A percentile compares a stretch with the other conserved stretches of the same genome.
These are phyloP conservation scores for Gossypioides kirkii DNA, from an alignment of 345 rosid species.

Conservation along the genomic window DNA sequence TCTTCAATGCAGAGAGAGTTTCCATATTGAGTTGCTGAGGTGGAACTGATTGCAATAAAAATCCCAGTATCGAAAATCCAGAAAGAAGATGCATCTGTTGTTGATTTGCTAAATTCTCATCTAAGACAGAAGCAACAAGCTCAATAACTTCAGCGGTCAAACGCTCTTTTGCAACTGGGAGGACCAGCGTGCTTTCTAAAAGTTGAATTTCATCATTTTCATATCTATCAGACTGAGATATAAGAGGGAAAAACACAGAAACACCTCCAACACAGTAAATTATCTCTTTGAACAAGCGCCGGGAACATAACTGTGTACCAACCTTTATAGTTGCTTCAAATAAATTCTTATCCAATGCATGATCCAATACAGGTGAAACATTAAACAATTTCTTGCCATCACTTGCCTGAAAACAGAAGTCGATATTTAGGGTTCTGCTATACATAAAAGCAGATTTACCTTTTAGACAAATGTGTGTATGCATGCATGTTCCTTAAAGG, in stretches of 20 bases:
- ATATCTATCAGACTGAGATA: constrained; percentile 78
- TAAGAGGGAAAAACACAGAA: constrained; percentile 91
- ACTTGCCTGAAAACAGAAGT: constrained; percentile 69
- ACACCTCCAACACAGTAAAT: constrained; percentile 96
- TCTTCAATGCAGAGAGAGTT: constrained; percentile 85
- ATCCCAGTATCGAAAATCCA: constrained; percentile 85
- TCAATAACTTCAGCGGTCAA: constrained; percentile 89
- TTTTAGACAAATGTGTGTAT: neutral
- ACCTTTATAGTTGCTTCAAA: constrained; percentile 74
- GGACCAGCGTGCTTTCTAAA: constrained; percentile 42
- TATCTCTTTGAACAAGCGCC: constrained; percentile 86
- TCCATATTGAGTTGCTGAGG: constrained; percentile 87
- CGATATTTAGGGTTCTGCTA: constrained; percentile 5
- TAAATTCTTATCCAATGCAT: constrained; percentile 51
- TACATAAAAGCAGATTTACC: neutral
- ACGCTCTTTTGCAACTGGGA: constrained; percentile 68
- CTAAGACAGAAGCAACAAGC: constrained; percentile 88
- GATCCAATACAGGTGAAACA: constrained; percentile 67
- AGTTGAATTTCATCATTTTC: constrained; percentile 49
- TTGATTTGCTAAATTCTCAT: constrained; percentile 87
- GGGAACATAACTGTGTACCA: constrained; percentile 86
- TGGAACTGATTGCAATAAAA: constrained; percentile 81
- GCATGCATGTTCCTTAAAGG: neutral
- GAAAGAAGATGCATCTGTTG: constrained; percentile 93
- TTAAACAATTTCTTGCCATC: constrained; percentile 79